Percentiles rank a stretch among this genome's conserved stretches.
Evolutionary conservation across 345 rosid genomes (phyloP).

Genomic region (Lepidium didymum): DNA sequence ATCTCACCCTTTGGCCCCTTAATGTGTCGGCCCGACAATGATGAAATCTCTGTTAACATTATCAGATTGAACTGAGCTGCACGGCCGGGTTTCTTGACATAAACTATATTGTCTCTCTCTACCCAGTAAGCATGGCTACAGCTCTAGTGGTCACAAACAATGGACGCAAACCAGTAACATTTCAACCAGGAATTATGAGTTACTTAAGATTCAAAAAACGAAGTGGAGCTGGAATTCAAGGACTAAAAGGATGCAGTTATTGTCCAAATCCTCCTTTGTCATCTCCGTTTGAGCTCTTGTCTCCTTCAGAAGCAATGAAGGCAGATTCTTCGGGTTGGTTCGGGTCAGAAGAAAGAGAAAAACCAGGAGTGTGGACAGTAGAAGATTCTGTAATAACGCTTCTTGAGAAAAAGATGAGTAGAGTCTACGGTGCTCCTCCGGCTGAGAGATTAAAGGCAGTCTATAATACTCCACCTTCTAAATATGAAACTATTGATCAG

Average conservation of each 20-base stretch:
- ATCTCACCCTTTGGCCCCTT: too few relatives aligned
- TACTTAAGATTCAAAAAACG: conserved; percentile 59
- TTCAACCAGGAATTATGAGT: conserved; percentile 69
- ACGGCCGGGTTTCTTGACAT: conserved; percentile 54
- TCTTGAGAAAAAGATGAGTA: conserved; percentile 52
- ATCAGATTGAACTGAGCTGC: conserved; percentile 72
- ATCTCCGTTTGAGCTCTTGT: conserved; percentile 64
- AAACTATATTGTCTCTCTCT: conserved; percentile 57
- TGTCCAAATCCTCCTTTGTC: conserved; percentile 62
- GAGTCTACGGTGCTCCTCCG: conserved; percentile 75
- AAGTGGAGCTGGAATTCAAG: conserved; percentile 50
- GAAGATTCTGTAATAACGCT: conserved; percentile 59
- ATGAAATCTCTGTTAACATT: conserved; percentile 1
- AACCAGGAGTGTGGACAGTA: conserved; percentile 58
- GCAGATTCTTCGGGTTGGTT: conserved; percentile 58
- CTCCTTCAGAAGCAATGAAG: conserved; percentile 82
- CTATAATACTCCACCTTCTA: conserved; percentile 68
- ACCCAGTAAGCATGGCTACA: conserved; percentile 69
- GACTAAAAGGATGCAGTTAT: conserved; percentile 57
- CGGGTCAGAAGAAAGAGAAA: conserved; percentile 44
- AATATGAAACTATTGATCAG: conserved; percentile 90
- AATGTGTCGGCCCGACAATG: too few relatives aligned
- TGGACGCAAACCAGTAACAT: conserved; percentile 51
- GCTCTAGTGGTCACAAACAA: conserved; percentile 67
- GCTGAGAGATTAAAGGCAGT: conserved; percentile 59